phyloP scores from a whole-genome alignment of 306 rosid genomes.

The Delonix regia region DNA sequence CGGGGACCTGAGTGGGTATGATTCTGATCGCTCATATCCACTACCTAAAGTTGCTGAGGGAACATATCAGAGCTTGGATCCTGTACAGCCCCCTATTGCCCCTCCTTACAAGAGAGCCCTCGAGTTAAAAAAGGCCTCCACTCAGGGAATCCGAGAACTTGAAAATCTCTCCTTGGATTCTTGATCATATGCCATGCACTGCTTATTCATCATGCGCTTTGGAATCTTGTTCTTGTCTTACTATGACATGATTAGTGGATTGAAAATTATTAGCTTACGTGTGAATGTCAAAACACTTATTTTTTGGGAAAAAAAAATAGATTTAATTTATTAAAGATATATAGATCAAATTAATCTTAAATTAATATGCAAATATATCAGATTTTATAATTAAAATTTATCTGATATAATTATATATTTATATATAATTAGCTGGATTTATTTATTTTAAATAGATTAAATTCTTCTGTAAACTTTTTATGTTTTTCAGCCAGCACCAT shows the following conservation, averaged over 20 bases:
- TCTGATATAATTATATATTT: background rate
- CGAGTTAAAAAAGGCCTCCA: slow-evolving; percentile 62
- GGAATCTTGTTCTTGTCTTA: slow-evolving; percentile 25
- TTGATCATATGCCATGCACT: slow-evolving; percentile 39
- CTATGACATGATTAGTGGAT: slow-evolving; percentile 25
- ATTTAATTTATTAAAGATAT: background rate
- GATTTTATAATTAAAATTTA: too few species aligned
- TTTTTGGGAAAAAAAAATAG: background rate
- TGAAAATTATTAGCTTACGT: slow-evolving; percentile 29
- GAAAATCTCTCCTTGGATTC: slow-evolving; percentile 76
- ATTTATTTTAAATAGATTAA: background rate
- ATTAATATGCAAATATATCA: too few species aligned
- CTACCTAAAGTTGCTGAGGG: slow-evolving; percentile 66
- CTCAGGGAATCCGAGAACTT: slow-evolving; percentile 60
- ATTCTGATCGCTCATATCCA: slow-evolving; percentile 66
- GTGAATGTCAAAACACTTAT: background rate
- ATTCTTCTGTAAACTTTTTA: background rate
- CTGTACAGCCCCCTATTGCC: slow-evolving; percentile 67
- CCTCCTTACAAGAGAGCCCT: slow-evolving; percentile 75
- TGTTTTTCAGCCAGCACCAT: background rate
- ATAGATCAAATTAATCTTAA: too few species aligned
- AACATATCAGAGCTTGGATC: slow-evolving; percentile 68
- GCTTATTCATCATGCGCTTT: slow-evolving; percentile 24
- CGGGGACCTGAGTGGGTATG: slow-evolving; percentile 67
- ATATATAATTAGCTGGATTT: background rate